These are phyloP conservation scores for Mycena metata DNA, from an alignment of 768 basidiomycete genomes.

Conservation along the genomic window DNA sequence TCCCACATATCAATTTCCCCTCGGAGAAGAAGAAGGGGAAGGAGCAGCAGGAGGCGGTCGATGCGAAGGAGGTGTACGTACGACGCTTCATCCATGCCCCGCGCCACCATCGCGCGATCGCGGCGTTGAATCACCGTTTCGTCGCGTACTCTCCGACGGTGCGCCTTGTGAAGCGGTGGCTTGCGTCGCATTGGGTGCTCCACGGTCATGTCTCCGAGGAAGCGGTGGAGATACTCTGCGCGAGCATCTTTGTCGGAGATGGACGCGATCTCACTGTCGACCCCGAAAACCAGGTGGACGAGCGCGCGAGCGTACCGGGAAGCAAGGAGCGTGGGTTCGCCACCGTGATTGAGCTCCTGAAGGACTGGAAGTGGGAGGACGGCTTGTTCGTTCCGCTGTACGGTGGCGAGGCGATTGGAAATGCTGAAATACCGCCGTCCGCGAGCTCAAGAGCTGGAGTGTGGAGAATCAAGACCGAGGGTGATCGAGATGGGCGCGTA, in stretches of 20 bases:
- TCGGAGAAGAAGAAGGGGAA: constrained; percentile 55
- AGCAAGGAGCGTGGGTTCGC: constrained; percentile 89
- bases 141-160: constrained; percentile 87
- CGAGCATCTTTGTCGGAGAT: constrained; percentile 78
- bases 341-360: constrained; percentile 76
- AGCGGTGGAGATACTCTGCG: constrained; percentile 88
- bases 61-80: constrained; percentile 70
- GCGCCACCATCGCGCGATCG: constrained; percentile 86
- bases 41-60: constrained; percentile 68
- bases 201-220: constrained; percentile 80
- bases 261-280: constrained; percentile 49
- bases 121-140: constrained; percentile 83
- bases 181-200: constrained; percentile 91
- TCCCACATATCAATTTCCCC: constrained; percentile 53
- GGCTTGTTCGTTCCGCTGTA: constrained; percentile 84
- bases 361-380: constrained; percentile 87
- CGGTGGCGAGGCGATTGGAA: constrained; percentile 49
- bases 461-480: constrained; percentile 86
- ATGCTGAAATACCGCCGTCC: constrained; percentile 41
- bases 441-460: constrained; percentile 57
- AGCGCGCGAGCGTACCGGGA: constrained; percentile 66
- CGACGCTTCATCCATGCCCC: constrained; percentile 86
- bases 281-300: constrained; percentile 49
- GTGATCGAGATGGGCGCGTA: constrained; percentile 77
- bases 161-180: constrained; percentile 92